Conservation (phyloP, 495 filamentous ascomycete species). For the Penicillium salamii region DNA sequence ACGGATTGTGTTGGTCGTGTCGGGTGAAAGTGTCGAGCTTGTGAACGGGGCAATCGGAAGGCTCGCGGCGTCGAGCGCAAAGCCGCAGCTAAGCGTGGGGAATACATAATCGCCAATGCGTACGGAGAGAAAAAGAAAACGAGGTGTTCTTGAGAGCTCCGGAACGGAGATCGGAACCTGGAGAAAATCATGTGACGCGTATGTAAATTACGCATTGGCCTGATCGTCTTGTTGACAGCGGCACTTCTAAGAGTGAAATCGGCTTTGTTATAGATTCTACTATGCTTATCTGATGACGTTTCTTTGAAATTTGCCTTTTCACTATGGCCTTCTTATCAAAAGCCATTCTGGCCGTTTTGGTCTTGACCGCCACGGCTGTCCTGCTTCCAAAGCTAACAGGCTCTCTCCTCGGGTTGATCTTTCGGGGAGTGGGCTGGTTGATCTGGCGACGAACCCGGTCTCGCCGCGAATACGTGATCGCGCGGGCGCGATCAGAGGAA, state of each 20-base stretch:
- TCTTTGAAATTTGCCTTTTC: slow-evolving; percentile 3
- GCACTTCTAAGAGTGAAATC: slow-evolving; percentile 2
- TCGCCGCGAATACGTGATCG: slow-evolving; percentile 59
- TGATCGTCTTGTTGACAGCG: slow-evolving; percentile 25
- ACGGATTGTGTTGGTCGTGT: slow-evolving; percentile 31
- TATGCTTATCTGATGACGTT: slow-evolving; percentile 21
- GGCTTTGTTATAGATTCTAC: slow-evolving; percentile 7
- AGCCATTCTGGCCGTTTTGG: slow-evolving; percentile 30
- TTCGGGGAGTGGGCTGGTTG: slow-evolving; percentile 58
- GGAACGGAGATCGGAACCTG: background rate
- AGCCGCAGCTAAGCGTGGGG: slow-evolving; percentile 10
- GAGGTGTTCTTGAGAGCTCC: background rate
- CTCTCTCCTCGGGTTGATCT: slow-evolving; percentile 32
- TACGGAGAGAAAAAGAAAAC: background rate
- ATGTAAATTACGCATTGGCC: slow-evolving; percentile 17
- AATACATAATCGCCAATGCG: slow-evolving; percentile 14
- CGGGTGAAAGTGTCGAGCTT: slow-evolving; percentile 45
- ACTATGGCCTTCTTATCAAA: slow-evolving; percentile 40
- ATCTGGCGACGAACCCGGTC: slow-evolving; percentile 64
- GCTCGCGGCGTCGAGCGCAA: slow-evolving; percentile 9
- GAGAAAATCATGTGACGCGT: slow-evolving; percentile 27
- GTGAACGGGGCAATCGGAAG: slow-evolving; percentile 10
- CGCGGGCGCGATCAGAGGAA: slow-evolving; percentile 58
- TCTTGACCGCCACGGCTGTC: slow-evolving; percentile 34
- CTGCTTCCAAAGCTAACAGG: slow-evolving; percentile 38